These are phyloP conservation scores for Solanum hybrid DNA, from an alignment of 305 asterid genomes.

Conservation along the genomic window DNA sequence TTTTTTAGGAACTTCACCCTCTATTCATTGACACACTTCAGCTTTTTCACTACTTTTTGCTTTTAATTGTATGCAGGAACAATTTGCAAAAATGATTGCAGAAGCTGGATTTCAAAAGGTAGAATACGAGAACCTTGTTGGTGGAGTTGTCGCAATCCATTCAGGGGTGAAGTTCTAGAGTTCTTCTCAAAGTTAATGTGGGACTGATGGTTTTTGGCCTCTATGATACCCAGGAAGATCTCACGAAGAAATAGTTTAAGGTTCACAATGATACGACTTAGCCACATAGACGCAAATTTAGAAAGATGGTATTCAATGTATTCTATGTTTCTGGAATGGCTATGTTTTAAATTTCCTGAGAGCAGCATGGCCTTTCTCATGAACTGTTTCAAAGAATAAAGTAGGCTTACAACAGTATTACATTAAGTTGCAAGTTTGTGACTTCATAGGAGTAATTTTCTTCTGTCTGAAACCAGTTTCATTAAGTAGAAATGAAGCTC, in stretches of 20 bases:
- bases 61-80: constrained; percentile 41
- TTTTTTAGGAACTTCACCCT: neutral
- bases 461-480: neutral
- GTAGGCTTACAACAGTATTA: neutral
- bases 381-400: neutral
- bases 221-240: neutral
- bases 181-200: neutral
- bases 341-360: neutral
- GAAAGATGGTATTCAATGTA: neutral
- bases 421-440: neutral
- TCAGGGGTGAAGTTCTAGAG: constrained; percentile 64
- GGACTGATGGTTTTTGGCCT: neutral
- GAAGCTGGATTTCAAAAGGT: constrained; percentile 88
- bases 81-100: constrained; percentile 74
- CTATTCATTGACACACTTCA: neutral
- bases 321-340: neutral
- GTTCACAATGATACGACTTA: neutral
- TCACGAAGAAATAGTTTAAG: neutral
- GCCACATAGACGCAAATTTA: neutral
- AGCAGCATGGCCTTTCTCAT: neutral
- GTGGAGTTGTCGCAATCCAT: constrained; percentile 86
- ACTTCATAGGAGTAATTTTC: neutral
- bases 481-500: neutral
- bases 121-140: constrained; percentile 90
- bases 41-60: neutral